phyloP scores from a whole-genome alignment of 345 rosid genomes.

The Microcos paniculata region DNA sequence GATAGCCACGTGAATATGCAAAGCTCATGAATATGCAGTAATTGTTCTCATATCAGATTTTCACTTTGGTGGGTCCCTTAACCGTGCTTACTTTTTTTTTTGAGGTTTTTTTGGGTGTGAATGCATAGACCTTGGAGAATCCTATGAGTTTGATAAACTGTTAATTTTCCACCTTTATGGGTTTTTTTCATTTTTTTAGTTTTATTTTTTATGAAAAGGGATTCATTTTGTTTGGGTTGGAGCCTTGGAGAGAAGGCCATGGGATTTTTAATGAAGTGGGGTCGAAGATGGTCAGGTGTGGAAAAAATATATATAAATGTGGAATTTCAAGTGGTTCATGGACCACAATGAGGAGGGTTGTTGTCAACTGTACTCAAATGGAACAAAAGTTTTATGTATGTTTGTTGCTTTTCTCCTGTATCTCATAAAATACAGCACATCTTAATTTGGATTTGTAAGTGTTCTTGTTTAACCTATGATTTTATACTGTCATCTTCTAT shows the following conservation, averaged over 20 bases:
- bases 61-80: not conserved
- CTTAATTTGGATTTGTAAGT: not conserved
- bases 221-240: constrained; percentile 24
- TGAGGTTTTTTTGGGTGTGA: not conserved
- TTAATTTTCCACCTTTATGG: not conserved
- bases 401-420: not conserved
- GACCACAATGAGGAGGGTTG: not conserved
- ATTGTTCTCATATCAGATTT: constrained; percentile 13
- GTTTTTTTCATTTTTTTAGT: not conserved
- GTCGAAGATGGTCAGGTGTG: not conserved
- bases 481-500: not conserved
- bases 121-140: not conserved
- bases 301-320: not conserved
- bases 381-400: not conserved
- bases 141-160: not conserved
- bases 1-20: constrained; percentile 26
- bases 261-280: constrained; percentile 1
- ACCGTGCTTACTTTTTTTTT: not conserved
- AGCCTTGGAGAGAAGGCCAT: not conserved
- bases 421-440: not conserved
- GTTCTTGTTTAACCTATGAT: not conserved
- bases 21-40: constrained; percentile 9
- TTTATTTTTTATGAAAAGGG: not conserved
- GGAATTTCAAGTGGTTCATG: not conserved
- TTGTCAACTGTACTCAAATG: not conserved